Evolutionary conservation across 768 basidiomycete genomes (phyloP), one percentile per base, ranked within the genome.

Genomic region (Suillus weaverae): DNA sequence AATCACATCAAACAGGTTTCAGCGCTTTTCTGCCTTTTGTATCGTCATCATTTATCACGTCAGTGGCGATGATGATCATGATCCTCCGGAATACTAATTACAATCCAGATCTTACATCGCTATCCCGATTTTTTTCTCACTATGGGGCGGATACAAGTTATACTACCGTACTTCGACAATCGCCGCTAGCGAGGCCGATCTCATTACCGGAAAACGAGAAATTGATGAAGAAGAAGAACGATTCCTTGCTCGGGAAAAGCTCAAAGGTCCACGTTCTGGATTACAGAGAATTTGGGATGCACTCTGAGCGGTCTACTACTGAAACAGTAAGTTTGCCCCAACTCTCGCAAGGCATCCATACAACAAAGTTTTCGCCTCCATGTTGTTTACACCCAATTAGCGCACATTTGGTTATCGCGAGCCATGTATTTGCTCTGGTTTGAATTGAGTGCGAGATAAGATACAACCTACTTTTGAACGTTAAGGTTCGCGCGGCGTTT

Each of bases 161-260:
- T 66, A 67, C 71, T 71, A 66, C 65, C 61, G 67, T 51, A 68
- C 67, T 36, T 61, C 32, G 16, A 65, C 67, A 38, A 65, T 72
- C 66, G 80, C 81, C 16, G 72, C 81, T 5, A 75, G 79, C 39
- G 79, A 86, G 62, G 85, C 88, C 53, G 89, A 92, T 71, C 81
- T 90, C 30, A 73, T 86, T 44, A 83, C 84, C 10, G 87, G 86
- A 20, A 79, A 86, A 67, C 76, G 81, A 38, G 81, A 81, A 65
- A 88, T 90, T 60, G 83, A 89, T 67, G 86, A 87, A 55, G 86
- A 88, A 69, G 88, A 90, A 70, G 77, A 81, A 66, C 76, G 72
- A 54, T 86, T 81, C 70, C 65, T 85, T 64, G 80, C 75, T 32
- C 76, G 80, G 61, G 79, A 88, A 66, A 77, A 74, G 10, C 67